phyloP scores from a whole-genome alignment of 768 basidiomycete species.

The Cubamyces sp. region DNA sequence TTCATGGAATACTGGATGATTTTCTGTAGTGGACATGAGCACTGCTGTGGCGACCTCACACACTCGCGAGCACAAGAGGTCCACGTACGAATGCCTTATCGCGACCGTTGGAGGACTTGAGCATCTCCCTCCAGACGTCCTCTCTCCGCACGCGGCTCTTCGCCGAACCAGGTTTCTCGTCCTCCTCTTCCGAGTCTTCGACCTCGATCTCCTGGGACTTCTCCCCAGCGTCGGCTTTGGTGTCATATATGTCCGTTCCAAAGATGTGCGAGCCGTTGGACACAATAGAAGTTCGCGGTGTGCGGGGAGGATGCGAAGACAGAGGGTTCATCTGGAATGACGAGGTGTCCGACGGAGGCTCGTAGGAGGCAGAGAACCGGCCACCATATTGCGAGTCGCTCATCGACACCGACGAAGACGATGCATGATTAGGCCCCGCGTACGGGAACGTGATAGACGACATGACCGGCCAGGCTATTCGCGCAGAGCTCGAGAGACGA shows the following conservation, averaged over 20 bases:
- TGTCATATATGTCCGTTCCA: constrained; percentile 48
- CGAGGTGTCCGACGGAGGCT: constrained; percentile 43
- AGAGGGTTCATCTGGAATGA: constrained; percentile 85
- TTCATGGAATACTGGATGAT: constrained; percentile 83
- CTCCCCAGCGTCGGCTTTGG: constrained; percentile 41
- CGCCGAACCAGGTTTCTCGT: constrained; percentile 39
- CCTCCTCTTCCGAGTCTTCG: constrained; percentile 36
- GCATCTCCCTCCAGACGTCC: constrained; percentile 81
- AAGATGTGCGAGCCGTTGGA: constrained; percentile 42
- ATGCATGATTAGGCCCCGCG: constrained; percentile 40
- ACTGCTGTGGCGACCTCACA: not conserved
- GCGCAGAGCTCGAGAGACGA: not conserved
- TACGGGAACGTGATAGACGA: constrained; percentile 69
- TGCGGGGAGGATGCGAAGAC: constrained; percentile 78
- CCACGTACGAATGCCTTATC: constrained; percentile 83
- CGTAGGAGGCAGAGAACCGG: constrained; percentile 64
- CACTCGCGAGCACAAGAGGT: not conserved
- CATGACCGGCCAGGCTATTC: constrained; percentile 45
- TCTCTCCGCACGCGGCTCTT: constrained; percentile 56
- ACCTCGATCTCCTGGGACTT: constrained; percentile 32
- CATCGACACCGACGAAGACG: constrained; percentile 45
- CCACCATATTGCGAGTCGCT: constrained; percentile 43
- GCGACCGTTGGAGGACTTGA: constrained; percentile 76
- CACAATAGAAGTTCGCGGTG: constrained; percentile 60
- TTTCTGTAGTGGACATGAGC: constrained; percentile 57